These are phyloP conservation scores for Leucaena leucocephala DNA, from an alignment of 306 rosid species.

Conservation along the genomic window DNA sequence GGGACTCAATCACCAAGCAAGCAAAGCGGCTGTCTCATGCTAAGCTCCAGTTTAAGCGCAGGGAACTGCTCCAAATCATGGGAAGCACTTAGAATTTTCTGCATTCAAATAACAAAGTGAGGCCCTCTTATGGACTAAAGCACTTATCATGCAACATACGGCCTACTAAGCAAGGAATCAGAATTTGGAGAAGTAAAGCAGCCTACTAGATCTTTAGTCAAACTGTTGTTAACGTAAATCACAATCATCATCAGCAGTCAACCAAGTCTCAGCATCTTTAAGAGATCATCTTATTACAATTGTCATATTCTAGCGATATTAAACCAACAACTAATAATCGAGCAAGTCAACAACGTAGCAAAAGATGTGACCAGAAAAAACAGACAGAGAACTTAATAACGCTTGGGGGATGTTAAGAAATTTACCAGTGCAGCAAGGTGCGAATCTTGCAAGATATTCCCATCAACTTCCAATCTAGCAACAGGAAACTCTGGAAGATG, in stretches of 20 bases:
- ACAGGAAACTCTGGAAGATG: conserved; percentile 98
- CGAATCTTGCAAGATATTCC: conserved; percentile 87
- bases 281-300: background rate
- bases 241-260: background rate
- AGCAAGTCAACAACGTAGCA: conserved; percentile 1
- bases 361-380: conserved; percentile 11
- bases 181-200: background rate
- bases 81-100: conserved; percentile 80
- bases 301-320: background rate
- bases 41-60: conserved; percentile 87
- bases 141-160: background rate
- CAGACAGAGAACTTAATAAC: background rate
- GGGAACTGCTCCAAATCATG: conserved; percentile 81
- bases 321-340: background rate
- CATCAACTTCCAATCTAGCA: conserved; percentile 92
- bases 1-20: conserved; percentile 75
- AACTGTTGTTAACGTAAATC: no score
- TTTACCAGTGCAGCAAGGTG: conserved; percentile 93
- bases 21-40: conserved; percentile 95
- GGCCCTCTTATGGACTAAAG: background rate
- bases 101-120: conserved; percentile 37
- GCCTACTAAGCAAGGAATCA: background rate
- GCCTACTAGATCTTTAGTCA: no score
- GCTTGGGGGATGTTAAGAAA: conserved; percentile 6
- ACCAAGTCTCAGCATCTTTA: background rate